Conservation (phyloP, 495 filamentous ascomycete species). For the Xylaria curta region DNA sequence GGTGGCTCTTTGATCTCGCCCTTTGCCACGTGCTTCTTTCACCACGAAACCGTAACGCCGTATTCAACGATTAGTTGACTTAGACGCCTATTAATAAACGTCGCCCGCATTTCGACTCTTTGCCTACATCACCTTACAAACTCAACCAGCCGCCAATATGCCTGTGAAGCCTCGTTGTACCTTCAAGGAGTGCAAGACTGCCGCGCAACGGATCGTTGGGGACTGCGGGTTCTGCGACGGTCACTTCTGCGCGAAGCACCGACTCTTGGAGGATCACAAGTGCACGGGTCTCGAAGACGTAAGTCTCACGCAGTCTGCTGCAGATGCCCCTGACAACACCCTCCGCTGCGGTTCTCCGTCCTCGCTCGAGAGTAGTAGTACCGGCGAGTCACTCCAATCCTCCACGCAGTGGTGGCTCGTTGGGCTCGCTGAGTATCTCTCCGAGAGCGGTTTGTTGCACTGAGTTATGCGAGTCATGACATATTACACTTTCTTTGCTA, state of each 20-base stretch:
- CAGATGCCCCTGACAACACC: slow-evolving; percentile 24
- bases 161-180: slow-evolving; percentile 85
- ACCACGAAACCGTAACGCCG: slow-evolving; percentile 20
- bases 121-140: not conserved
- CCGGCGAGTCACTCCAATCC: not conserved
- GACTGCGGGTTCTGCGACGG: slow-evolving; percentile 95
- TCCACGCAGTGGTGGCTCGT: slow-evolving; percentile 56
- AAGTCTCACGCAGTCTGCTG: slow-evolving; percentile 42
- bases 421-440: slow-evolving; percentile 50
- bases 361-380: not conserved
- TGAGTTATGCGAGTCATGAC: slow-evolving; percentile 27
- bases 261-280: slow-evolving; percentile 90
- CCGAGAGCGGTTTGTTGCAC: slow-evolving; percentile 34
- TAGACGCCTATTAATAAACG: not conserved
- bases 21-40: not conserved
- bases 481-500: slow-evolving; percentile 35
- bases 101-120: not conserved
- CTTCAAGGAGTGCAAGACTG: slow-evolving; percentile 84
- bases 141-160: slow-evolving; percentile 52
- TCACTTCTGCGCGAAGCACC: slow-evolving; percentile 92
- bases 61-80: not conserved
- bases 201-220: slow-evolving; percentile 88
- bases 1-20: slow-evolving; percentile 12
- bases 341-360: slow-evolving; percentile 6
- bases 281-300: slow-evolving; percentile 92